Evolutionary conservation across 768 basidiomycete species (phyloP), one percentile per base, ranked within the genome.

Genomic region (Dioszegia aurantiaca): DNA sequence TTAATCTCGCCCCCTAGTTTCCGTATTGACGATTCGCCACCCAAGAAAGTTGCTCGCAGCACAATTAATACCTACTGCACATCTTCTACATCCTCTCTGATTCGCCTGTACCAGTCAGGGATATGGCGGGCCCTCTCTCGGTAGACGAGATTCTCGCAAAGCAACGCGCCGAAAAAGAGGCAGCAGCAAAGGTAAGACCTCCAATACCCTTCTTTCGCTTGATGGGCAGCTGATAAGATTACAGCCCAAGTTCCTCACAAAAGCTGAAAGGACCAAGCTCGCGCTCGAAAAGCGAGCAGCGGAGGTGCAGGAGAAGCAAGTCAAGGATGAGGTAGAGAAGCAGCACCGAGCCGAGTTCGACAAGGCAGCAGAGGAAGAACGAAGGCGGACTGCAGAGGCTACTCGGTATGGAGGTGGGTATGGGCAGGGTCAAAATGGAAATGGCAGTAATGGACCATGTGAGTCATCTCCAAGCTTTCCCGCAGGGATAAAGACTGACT

Each of bases 221-320:
- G 19, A 55, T 27, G 27, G 43, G n/a, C n/a, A 48, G 39, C 58
- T 60, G 27, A 58, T 44, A 11, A 43, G n/a, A n/a, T n/a, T 19
- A 21, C 77, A 97, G 92, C 94, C 94, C 33, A 94, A 85, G 77
- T 98, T 98, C 80, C 81, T 98, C 14, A 84, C 89, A 2, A 98
- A 89, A 78, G 89, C 92, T 64, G 89, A 95, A 69, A 85, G 94
- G 47, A 90, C 89, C 17, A 84, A 85, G 70, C 78, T 95, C 33
- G 94, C 94, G 2, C 88, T 97, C 60, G 85, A 86, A 16, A 88
- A 89, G 67, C 86, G 94, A 14, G 83, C 86, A 19, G 83, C 87
- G 58, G 93, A 97, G 73, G 87, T 97, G 39, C 82, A 80, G 49
- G 84, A 84, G 42, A 83, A 89, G 69, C 85, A 81, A 59, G 84